Evolutionary conservation across 2,329 filamentous ascomycete genomes (phyloP).

Genomic region (Coniochaeta sp.): DNA sequence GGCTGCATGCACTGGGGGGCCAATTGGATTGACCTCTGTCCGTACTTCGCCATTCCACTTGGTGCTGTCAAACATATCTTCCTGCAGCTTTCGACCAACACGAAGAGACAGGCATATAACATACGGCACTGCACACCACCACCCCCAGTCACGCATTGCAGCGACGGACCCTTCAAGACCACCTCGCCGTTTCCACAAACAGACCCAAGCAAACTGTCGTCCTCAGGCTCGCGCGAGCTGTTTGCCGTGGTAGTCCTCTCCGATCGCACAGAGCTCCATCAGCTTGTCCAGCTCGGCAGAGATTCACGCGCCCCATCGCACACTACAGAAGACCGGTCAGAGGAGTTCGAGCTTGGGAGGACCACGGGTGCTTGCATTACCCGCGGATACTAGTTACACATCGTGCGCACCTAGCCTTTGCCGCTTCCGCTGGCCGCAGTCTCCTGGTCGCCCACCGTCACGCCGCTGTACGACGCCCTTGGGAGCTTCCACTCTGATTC

Average conservation of each 20-base stretch:
- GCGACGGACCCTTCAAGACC: not conserved
- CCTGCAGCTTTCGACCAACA: not conserved
- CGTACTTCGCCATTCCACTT: not conserved
- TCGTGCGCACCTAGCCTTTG: not conserved
- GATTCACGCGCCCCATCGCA: not conserved
- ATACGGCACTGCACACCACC: not conserved
- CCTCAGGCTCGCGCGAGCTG: not conserved
- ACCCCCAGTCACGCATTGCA: not conserved
- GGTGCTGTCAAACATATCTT: conserved; percentile 1
- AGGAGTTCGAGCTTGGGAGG: not conserved
- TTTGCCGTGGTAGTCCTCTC: not conserved
- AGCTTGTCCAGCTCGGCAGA: not conserved
- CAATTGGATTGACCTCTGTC: not conserved
- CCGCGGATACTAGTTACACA: not conserved
- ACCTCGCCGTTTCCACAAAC: not conserved
- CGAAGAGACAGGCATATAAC: not conserved
- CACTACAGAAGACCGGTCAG: not conserved
- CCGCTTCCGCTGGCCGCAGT: not conserved
- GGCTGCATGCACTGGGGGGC: not conserved
- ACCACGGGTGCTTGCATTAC: not conserved
- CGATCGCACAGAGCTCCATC: not conserved
- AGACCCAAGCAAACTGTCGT: not conserved
- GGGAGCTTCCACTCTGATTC: not conserved
- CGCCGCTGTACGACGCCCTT: not conserved
- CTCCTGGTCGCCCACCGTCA: not conserved